Evolutionary conservation across 768 basidiomycete species (phyloP).

Genomic region (Kwoniella pini): DNA sequence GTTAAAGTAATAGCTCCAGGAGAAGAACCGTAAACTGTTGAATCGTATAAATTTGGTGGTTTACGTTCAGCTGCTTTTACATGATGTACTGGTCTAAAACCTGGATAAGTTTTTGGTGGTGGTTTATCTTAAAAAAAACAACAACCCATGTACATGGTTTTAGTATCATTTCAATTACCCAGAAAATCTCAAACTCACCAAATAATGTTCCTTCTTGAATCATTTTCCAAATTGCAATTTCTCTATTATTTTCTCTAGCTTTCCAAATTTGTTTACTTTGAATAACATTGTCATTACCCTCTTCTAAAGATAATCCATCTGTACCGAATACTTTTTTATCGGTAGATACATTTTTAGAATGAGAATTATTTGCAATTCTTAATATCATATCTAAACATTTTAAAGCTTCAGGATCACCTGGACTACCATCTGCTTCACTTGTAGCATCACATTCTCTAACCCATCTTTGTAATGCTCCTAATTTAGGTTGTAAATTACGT

Average conservation of each 20-base stretch:
- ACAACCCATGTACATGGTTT: constrained; percentile 7
- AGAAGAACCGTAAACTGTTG: constrained; percentile 59
- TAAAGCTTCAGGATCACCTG: constrained; percentile 58
- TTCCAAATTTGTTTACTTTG: constrained; percentile 39
- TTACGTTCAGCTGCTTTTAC: constrained; percentile 60
- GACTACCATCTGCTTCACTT: constrained; percentile 55
- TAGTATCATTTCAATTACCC: too few species aligned
- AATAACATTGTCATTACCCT: constrained; percentile 23
- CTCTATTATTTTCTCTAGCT: constrained; percentile 38
- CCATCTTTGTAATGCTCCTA: constrained; percentile 63
- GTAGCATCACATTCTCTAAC: constrained; percentile 64
- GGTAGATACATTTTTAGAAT: neutral
- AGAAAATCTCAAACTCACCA: constrained; percentile 22
- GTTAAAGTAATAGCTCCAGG: constrained; percentile 53
- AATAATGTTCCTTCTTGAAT: constrained; percentile 35
- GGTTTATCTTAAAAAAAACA: constrained; percentile 20
- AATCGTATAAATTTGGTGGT: constrained; percentile 62
- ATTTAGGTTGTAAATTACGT: constrained; percentile 59
- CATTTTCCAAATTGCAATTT: constrained; percentile 47
- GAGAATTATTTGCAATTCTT: constrained; percentile 55
- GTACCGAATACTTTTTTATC: constrained; percentile 13
- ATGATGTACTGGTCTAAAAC: constrained; percentile 50
- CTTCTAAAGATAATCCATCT: constrained; percentile 4
- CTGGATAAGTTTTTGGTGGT: constrained; percentile 33
- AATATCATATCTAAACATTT: constrained; percentile 61